phyloP scores from a whole-genome alignment of 1,284 basidiomycete species.

The Takashimella tepidaria region DNA sequence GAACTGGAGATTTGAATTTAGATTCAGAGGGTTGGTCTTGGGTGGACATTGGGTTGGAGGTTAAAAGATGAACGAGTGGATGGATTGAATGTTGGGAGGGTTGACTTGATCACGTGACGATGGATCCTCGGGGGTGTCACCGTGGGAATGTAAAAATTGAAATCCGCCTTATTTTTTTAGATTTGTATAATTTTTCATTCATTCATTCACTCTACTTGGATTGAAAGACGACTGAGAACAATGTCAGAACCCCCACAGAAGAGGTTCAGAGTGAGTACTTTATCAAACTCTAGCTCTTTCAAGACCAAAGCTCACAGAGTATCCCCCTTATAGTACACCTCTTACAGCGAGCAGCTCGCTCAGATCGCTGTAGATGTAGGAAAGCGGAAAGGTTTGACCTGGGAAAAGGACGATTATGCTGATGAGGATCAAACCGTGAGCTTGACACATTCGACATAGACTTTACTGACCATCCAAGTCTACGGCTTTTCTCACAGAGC shows the following conservation, averaged over 20 bases:
- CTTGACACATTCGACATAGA: neutral
- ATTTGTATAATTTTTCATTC: neutral
- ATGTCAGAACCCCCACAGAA: slow-evolving; percentile 45
- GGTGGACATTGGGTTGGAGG: neutral
- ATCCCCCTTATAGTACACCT: too few species aligned
- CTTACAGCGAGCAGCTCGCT: slow-evolving; percentile 43
- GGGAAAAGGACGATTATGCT: slow-evolving; percentile 42
- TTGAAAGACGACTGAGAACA: too few species aligned
- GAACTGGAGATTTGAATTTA: slow-evolving; percentile 50
- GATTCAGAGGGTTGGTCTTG: neutral
- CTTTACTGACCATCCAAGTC: slow-evolving; percentile 20
- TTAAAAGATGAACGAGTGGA: neutral
- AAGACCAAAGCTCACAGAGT: neutral
- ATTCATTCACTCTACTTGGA: too few species aligned
- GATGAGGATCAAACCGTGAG: slow-evolving; percentile 40
- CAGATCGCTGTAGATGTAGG: slow-evolving; percentile 44
- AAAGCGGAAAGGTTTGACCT: slow-evolving; percentile 37
- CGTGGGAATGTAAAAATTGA: neutral
- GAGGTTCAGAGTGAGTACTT: slow-evolving; percentile 34
- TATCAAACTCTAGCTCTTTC: neutral
- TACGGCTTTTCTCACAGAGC: slow-evolving; percentile 42
- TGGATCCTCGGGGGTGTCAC: neutral
- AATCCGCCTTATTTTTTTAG: neutral
- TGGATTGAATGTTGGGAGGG: neutral
- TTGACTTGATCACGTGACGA: neutral